Evolutionary conservation across 768 basidiomycete genomes (phyloP).

Genomic region (Xerocomellus chrysenteron): DNA sequence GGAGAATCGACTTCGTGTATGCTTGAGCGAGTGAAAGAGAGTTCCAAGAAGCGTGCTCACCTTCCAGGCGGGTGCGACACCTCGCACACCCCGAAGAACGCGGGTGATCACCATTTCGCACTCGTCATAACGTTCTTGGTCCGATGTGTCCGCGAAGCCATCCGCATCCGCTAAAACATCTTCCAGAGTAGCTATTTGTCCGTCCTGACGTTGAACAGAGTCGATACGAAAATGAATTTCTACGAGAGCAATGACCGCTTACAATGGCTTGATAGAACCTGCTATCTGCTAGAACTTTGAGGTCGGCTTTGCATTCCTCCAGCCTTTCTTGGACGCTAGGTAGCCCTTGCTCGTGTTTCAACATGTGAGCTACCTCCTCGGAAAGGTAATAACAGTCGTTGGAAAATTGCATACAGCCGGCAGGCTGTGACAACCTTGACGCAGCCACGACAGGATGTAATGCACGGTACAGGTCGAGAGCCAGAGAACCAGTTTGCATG

Average conservation of each 20-base stretch:
- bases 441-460: conserved; percentile 67
- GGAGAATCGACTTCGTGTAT: conserved; percentile 54
- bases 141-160: conserved; percentile 67
- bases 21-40: neutral
- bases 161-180: conserved; percentile 52
- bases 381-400: conserved; percentile 79
- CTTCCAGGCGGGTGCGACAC: conserved; percentile 67
- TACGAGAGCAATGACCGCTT: conserved; percentile 27
- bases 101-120: conserved; percentile 69
- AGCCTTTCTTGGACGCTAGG: conserved; percentile 44
- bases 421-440: conserved; percentile 47
- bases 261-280: conserved; percentile 75
- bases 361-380: conserved; percentile 39
- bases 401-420: conserved; percentile 67
- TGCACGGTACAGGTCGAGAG: conserved; percentile 78
- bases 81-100: conserved; percentile 62
- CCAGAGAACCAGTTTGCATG: conserved; percentile 57
- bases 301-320: conserved; percentile 47
- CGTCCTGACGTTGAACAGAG: conserved; percentile 17
- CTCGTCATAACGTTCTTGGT: conserved; percentile 74
- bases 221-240: neutral
- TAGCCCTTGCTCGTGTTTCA: conserved; percentile 29
- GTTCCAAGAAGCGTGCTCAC: conserved; percentile 40
- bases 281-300: conserved; percentile 60
- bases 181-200: conserved; percentile 25